These are phyloP conservation scores for Ascochyta clinopodiicola DNA, from an alignment of 2,329 filamentous ascomycete species.

Conservation along the genomic window DNA sequence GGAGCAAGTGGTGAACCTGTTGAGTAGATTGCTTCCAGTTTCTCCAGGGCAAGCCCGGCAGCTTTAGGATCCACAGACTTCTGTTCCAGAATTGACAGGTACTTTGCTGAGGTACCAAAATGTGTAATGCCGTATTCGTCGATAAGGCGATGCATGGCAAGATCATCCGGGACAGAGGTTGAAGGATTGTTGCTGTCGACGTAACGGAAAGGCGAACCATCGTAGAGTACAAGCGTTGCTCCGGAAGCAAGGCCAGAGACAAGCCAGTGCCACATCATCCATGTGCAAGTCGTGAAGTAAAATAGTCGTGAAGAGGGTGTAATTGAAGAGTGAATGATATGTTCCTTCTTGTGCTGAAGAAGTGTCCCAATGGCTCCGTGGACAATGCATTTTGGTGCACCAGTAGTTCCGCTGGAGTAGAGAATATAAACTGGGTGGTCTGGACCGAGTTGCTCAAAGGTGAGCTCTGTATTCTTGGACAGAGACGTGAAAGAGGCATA, in stretches of 20 bases:
- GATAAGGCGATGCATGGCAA: constrained; percentile 83
- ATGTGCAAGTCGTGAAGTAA: constrained; percentile 93
- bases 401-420: constrained; percentile 91
- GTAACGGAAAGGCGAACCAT: constrained; percentile 83
- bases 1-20: constrained; percentile 92
- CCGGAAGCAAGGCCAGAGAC: constrained; percentile 84
- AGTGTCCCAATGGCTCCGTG: constrained; percentile 90
- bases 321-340: constrained; percentile 85
- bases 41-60: constrained; percentile 59
- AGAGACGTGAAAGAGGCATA: constrained; percentile 49
- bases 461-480: constrained; percentile 44
- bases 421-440: constrained; percentile 93
- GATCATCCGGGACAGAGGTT: constrained; percentile 67
- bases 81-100: constrained; percentile 88
- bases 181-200: constrained; percentile 50
- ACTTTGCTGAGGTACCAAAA: constrained; percentile 94
- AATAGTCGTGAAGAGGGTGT: constrained; percentile 75
- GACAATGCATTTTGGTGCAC: constrained; percentile 88
- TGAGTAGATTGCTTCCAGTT: constrained; percentile 86
- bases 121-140: constrained; percentile 84
- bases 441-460: constrained; percentile 79
- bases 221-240: constrained; percentile 84
- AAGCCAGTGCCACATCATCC: constrained; percentile 99
- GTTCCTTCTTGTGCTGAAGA: constrained; percentile 97
- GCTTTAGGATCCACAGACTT: constrained; percentile 54